Evolutionary conservation across 306 rosid species (phyloP).

Genomic region (Leucaena leucocephala): DNA sequence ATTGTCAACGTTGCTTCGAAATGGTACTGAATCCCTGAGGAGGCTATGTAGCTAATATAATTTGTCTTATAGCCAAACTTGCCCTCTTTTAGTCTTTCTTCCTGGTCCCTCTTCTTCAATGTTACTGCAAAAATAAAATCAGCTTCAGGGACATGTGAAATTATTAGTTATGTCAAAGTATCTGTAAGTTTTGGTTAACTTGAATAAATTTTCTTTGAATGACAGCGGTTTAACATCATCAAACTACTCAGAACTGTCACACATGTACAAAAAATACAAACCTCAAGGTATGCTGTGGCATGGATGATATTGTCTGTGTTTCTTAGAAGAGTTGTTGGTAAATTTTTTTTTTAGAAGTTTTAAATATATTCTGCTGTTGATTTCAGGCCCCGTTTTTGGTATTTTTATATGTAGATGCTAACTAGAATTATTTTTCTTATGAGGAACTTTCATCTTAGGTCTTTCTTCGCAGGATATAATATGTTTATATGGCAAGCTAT

Average conservation of each 20-base stretch:
- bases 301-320: not conserved
- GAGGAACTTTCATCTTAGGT: not conserved
- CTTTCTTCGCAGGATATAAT: slow-evolving; percentile 1
- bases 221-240: slow-evolving; percentile 86
- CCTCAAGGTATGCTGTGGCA: slow-evolving; percentile 61
- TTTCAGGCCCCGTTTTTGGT: slow-evolving; percentile 11
- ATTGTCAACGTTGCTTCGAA: slow-evolving; percentile 95
- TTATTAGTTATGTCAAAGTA: slow-evolving; percentile 8
- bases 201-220: slow-evolving; percentile 38
- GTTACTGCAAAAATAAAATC: slow-evolving; percentile 6
- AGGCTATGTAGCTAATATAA: slow-evolving; percentile 8
- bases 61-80: slow-evolving; percentile 6
- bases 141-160: not conserved
- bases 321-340: not conserved
- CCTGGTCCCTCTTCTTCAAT: not conserved
- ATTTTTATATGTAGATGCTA: not conserved
- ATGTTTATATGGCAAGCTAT: slow-evolving; percentile 16
- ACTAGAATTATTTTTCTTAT: too few species aligned
- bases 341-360: not conserved
- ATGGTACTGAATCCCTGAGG: slow-evolving; percentile 60
- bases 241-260: slow-evolving; percentile 90
- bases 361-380: not conserved
- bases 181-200: slow-evolving; percentile 27
- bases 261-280: slow-evolving; percentile 81
- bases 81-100: not conserved